Evolutionary conservation across 2,329 filamentous ascomycete species (phyloP), one percentile per base, ranked within the genome.

Genomic region (Phyllosticta capitalensis): DNA sequence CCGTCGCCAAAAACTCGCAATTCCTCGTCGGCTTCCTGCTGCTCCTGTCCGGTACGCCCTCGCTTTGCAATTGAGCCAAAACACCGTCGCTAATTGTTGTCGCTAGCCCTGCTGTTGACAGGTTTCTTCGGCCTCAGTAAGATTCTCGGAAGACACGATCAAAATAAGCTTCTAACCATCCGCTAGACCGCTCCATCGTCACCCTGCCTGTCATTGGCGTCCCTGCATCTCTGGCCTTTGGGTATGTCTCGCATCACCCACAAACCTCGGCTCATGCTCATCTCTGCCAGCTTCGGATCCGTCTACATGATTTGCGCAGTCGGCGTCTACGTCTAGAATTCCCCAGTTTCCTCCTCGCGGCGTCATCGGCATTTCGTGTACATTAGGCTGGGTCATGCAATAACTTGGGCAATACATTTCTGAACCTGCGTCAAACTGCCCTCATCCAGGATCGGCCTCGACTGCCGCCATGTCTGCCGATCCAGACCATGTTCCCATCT

Each of bases 301-400:
- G 91, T 99, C 52, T 96, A 94, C 78, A 96, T 96, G 88, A 97
- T 99, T 77, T 99, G 94, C 77, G 94, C 92, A 62, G 94, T 94
- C 72, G 94, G 94, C 73, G 94, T 99, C 71, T 97, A 99, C 85
- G 90, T 99, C 74, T 99, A 84, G 76, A 56, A 33, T 30, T 66
- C 67, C 66, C 62, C 62, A 64, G 26, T 64, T 63, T 64, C 61
- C 61, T 61, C 63, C 54, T 22, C 60, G 60, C 38, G 59, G 61
- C 63, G 67, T 67, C 67, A 69, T 70, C 61, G 63, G 66, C 62
- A 53, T 62, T 55, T 63, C 68, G 68, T 73, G 72, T 72, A 62
- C 50, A 60, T 64, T 72, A 59, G 50, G 54, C 63, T 66, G 66
- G 68, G 67, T 70, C 24, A 72, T 72, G 66, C 66, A 68, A 71